Base-by-base conservation (phyloP, 768 basidiomycete genomes). In the Termitomyces eurrhizus region DNA sequence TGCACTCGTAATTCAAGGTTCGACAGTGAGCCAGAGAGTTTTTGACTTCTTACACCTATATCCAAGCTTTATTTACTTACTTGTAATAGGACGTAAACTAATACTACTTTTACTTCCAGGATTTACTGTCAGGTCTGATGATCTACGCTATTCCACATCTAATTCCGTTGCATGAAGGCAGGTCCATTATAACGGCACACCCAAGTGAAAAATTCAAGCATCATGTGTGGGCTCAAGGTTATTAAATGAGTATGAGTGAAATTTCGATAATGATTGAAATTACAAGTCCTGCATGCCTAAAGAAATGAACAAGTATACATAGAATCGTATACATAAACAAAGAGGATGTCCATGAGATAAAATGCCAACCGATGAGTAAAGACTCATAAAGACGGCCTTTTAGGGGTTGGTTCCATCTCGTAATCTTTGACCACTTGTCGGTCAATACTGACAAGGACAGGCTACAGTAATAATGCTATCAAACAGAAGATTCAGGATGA, bases 391-490 rank as follows among this genome's bases (percentile, higher is more conserved):
- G 41, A 41, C 29, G 13, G 37, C 37, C 37, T 24, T 56, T 57
- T 61, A 5, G n/a, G 21, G 29, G 44, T 46, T 2, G 44, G 18
- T 14, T 50, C 53, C 53, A 59, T 42, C 51, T 56, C 63, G 46
- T 58, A 64, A 35, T 61, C 53, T 13, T 61, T 50, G 11, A 55
- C 58, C 5, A 62, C 54, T 33, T 63, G 61, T n/a, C 59, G 58
- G 24, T 63, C 57, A 44, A 66, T 64, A 32, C 51, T 66, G 41
- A 66, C 60, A 46, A 66, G 55, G 24, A 66, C 54, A 37, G 65
- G 52, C 65, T 66, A 41, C 14, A 35, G 42, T 14, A 13, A 33
- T 32, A 21, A 32, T 12, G 33, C 9, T 4, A 33, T 55, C 13
- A 32, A 21, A 44, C 41, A 55, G 18, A 26, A n/a, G 12, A 2